phyloP scores from a whole-genome alignment of 768 basidiomycete species.

The Termitomyces sp. region DNA sequence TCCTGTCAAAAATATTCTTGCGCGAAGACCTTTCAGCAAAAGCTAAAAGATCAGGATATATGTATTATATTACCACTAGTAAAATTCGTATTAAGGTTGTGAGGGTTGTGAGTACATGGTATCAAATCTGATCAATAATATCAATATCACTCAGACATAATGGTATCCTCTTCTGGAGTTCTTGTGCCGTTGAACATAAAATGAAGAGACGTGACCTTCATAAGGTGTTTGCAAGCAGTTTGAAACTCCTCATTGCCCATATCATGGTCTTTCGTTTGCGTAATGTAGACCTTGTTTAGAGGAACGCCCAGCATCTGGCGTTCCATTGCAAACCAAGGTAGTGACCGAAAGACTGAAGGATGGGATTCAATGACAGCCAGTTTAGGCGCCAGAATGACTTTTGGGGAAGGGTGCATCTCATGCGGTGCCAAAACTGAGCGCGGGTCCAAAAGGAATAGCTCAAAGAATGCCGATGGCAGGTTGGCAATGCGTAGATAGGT shows the following conservation, averaged over 20 bases:
- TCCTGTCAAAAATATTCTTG: background rate
- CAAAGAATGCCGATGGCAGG: slow-evolving; percentile 36
- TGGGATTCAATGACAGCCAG: slow-evolving; percentile 45
- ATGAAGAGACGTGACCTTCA: slow-evolving; percentile 22
- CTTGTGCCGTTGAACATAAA: slow-evolving; percentile 31
- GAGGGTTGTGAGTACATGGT: background rate
- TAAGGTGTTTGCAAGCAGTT: slow-evolving; percentile 23
- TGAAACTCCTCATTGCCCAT: background rate
- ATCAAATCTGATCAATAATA: background rate
- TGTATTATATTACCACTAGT: background rate
- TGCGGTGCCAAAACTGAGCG: slow-evolving; percentile 8
- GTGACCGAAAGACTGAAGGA: slow-evolving; percentile 21
- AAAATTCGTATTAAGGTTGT: background rate
- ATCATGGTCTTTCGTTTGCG: slow-evolving; percentile 11
- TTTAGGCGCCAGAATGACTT: slow-evolving; percentile 35
- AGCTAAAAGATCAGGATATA: background rate
- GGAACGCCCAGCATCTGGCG: slow-evolving; percentile 39
- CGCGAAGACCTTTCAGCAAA: no score
- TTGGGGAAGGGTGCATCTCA: slow-evolving; percentile 4
- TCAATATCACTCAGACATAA: slow-evolving; percentile 17
- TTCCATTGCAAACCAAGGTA: slow-evolving; percentile 30
- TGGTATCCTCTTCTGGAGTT: slow-evolving; percentile 40
- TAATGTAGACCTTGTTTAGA: slow-evolving; percentile 45
- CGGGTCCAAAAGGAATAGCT: slow-evolving; percentile 43
- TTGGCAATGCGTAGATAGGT: slow-evolving; percentile 45